Evolutionary conservation across 1,284 basidiomycete genomes (phyloP).

Genomic region (Cystobasidium pallidum): DNA sequence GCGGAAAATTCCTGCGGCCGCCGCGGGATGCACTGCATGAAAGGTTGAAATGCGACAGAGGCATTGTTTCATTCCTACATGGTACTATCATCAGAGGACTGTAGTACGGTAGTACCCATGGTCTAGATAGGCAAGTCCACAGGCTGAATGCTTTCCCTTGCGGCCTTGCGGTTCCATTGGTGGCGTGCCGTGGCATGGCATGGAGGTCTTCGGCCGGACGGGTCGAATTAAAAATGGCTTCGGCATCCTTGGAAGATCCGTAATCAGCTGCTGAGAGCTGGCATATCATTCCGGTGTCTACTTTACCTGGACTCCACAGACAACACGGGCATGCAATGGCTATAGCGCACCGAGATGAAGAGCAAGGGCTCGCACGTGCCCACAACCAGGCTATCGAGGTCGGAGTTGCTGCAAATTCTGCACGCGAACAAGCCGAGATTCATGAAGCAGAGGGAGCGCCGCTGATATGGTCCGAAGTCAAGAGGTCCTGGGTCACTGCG

Average conservation of each 20-base stretch:
- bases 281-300: too few species aligned
- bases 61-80: too few species aligned
- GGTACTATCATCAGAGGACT: too few species aligned
- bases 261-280: background rate
- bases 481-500: conserved; percentile 16
- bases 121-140: background rate
- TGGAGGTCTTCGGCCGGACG: conserved; percentile 17
- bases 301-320: background rate
- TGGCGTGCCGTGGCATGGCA: conserved; percentile 21
- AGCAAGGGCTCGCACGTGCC: conserved; percentile 4
- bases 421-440: conserved; percentile 17
- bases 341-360: conserved; percentile 4
- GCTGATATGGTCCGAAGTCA: conserved; percentile 26
- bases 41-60: too few species aligned
- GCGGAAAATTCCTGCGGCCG: too few species aligned
- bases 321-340: background rate
- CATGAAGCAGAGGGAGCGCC: conserved; percentile 35
- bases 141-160: conserved; percentile 13
- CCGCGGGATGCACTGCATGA: too few species aligned
- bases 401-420: background rate
- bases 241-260: background rate
- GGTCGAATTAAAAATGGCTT: background rate
- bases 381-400: background rate
- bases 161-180: too few species aligned
- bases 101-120: too few species aligned